These are phyloP conservation scores for Beta vulgaris DNA, from an alignment of 148 eudicot species.

Conservation along the genomic window DNA sequence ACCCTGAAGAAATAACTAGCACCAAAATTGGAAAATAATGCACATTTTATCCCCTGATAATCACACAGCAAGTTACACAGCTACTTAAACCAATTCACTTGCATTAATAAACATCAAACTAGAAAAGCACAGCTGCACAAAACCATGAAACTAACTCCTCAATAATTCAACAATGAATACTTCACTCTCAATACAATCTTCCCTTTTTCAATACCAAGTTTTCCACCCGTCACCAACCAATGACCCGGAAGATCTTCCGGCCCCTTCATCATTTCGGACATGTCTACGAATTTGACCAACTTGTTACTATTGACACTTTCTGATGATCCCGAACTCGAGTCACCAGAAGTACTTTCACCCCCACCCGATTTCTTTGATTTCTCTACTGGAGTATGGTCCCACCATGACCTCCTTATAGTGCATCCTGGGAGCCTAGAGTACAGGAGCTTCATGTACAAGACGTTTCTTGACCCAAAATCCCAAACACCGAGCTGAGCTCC, in stretches of 20 bases:
- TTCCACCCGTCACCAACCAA: conserved; percentile 92
- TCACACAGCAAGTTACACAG: conserved; percentile 24
- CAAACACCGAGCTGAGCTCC: conserved; percentile 98
- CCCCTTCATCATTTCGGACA: conserved; percentile 81
- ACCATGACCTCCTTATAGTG: conserved; percentile 72
- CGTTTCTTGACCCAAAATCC: conserved; percentile 93
- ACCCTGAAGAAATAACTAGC: conserved; percentile 13
- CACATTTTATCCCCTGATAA: conserved; percentile 22
- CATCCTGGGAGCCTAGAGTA: conserved; percentile 82
- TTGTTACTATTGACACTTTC: conserved; percentile 44
- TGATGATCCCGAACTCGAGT: conserved; percentile 44
- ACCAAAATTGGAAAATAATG: conserved; percentile 35
- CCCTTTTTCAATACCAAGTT: conserved; percentile 87
- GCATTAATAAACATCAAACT: conserved; percentile 11
- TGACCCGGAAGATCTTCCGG: conserved; percentile 85
- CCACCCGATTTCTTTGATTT: conserved; percentile 27
- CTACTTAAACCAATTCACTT: conserved; percentile 13
- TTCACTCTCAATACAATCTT: conserved; percentile 79
- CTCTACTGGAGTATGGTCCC: conserved; percentile 70
- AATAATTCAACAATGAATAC: conserved; percentile 84
- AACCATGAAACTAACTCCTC: conserved; percentile 16
- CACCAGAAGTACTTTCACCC: conserved; percentile 31
- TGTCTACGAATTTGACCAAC: conserved; percentile 69
- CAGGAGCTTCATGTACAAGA: conserved; percentile 79
- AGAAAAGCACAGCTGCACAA: conserved; percentile 24